Conservation (phyloP, 2,329 filamentous ascomycete genomes). For the Dryadomyces quercivorus region DNA sequence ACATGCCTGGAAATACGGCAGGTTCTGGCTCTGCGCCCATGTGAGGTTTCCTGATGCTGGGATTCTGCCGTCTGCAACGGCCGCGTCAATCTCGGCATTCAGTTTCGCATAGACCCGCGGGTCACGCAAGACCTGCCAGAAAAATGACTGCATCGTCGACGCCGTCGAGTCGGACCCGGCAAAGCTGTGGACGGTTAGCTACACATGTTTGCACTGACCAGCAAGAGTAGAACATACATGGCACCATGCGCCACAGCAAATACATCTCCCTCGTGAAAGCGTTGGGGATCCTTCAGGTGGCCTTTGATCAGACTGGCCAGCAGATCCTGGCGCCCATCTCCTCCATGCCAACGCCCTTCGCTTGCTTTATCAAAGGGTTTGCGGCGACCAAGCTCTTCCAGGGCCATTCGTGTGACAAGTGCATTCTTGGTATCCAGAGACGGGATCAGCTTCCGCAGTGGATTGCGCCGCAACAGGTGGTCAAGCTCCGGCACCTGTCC, state of each 20-base stretch:
- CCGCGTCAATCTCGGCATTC: constrained; percentile 29
- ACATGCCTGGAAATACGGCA: constrained; percentile 44
- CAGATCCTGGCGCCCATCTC: constrained; percentile 35
- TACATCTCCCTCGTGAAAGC: constrained; percentile 38
- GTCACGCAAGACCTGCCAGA: constrained; percentile 35
- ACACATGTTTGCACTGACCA: background rate
- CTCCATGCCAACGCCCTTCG: constrained; percentile 25
- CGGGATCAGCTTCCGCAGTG: constrained; percentile 31
- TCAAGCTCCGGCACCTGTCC: constrained; percentile 40
- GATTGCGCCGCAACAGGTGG: constrained; percentile 33
- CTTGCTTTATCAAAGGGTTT: constrained; percentile 32
- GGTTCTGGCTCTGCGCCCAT: constrained; percentile 33
- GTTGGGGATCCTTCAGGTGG: constrained; percentile 34
- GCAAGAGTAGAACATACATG: constrained; percentile 27
- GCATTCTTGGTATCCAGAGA: constrained; percentile 30
- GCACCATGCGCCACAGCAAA: constrained; percentile 45
- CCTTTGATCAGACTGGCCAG: constrained; percentile 38
- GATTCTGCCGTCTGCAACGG: constrained; percentile 23
- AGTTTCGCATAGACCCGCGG: constrained; percentile 27
- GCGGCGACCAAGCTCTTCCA: constrained; percentile 34
- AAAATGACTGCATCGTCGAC: constrained; percentile 45
- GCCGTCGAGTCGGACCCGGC: constrained; percentile 50
- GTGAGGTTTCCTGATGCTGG: constrained; percentile 29
- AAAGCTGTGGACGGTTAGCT: constrained; percentile 26
- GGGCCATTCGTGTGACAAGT: constrained; percentile 38